Base-by-base conservation (phyloP, 78 protist genomes). In the Dictyostelium firmibasis region DNA sequence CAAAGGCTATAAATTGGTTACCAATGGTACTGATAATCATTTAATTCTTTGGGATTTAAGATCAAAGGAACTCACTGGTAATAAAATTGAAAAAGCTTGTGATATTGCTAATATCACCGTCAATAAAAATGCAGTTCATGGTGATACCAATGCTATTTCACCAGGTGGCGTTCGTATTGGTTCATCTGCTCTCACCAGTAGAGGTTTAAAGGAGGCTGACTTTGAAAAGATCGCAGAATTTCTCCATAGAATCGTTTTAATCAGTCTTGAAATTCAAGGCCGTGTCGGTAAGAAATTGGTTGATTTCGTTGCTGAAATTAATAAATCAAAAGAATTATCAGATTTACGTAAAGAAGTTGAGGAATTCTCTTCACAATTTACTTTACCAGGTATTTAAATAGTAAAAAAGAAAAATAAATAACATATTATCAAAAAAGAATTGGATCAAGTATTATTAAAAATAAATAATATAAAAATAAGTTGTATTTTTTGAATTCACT, bases 21-120 rank as follows among this genome's bases (percentile, higher is more conserved):
- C 99, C 11, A 98, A 95, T 43, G 99, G 99, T 78, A 99, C 99
- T 0, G 99, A 99, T 89, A 99, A 99, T 96, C 99, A 99, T 97
- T 76, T 98, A 13, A 47, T 99, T 36, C 98, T 99, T 57, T 91
- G 97, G 98, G 99, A 99, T 93, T 86, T 99, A 35, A 96, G 99
- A 41, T 85, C 96, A 79, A 82, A 92, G 31, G 96, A 81, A 13
- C 33, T 92, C 57, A 76, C 96, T 38, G 96, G 96, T 50, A 75
- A 20, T 75, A 92, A 92, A 38, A 1, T 92, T 38, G 96, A 92
- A 70, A 92, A 92, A 75, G 96, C 91, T 2, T 76, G 84, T 60
- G 99, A 99, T 78, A 6, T 0, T 27, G 95, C 92, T 25, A 16
- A 72, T 75, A 98, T 99, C 89, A 97, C 99, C 43, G 91, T 98